phyloP scores from a whole-genome alignment of 2,329 filamentous ascomycete genomes.

The Helotiales sp. region DNA sequence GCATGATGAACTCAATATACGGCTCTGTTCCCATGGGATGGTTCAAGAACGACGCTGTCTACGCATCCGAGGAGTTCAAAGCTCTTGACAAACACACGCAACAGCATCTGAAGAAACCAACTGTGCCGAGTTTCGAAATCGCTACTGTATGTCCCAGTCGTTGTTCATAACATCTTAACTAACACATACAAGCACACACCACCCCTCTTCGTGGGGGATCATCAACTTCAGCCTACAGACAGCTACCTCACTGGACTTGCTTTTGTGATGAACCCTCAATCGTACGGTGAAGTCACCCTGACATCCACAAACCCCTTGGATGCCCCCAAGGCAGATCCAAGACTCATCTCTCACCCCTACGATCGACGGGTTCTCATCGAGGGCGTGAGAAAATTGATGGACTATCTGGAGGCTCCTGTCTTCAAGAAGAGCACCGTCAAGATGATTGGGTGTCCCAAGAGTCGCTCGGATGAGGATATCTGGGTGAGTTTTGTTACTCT shows the following conservation, averaged over 20 bases:
- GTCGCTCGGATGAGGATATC: constrained; percentile 59
- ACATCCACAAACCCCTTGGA: constrained; percentile 66
- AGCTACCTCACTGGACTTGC: constrained; percentile 52
- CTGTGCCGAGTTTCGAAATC: constrained; percentile 63
- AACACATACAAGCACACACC: constrained; percentile 29
- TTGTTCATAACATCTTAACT: neutral
- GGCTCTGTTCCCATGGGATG: constrained; percentile 50
- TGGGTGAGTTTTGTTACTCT: constrained; percentile 28
- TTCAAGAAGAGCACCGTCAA: constrained; percentile 52
- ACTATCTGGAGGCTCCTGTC: constrained; percentile 49
- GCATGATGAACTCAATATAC: constrained; percentile 48
- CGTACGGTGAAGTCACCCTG: constrained; percentile 65
- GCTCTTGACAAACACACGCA: constrained; percentile 52
- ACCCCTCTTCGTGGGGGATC: constrained; percentile 45
- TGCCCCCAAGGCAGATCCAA: constrained; percentile 64
- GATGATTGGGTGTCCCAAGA: constrained; percentile 50
- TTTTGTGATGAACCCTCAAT: constrained; percentile 60
- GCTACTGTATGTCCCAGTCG: constrained; percentile 49
- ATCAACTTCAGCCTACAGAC: constrained; percentile 43
- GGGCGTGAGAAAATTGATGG: constrained; percentile 50
- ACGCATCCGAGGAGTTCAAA: constrained; percentile 53
- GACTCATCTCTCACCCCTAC: constrained; percentile 61
- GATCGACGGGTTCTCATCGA: constrained; percentile 58
- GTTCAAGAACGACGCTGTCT: constrained; percentile 51
- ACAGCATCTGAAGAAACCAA: constrained; percentile 52